These are phyloP conservation scores for Alternaria ethzedia DNA, from an alignment of 2,329 filamentous ascomycete species.

Conservation along the genomic window DNA sequence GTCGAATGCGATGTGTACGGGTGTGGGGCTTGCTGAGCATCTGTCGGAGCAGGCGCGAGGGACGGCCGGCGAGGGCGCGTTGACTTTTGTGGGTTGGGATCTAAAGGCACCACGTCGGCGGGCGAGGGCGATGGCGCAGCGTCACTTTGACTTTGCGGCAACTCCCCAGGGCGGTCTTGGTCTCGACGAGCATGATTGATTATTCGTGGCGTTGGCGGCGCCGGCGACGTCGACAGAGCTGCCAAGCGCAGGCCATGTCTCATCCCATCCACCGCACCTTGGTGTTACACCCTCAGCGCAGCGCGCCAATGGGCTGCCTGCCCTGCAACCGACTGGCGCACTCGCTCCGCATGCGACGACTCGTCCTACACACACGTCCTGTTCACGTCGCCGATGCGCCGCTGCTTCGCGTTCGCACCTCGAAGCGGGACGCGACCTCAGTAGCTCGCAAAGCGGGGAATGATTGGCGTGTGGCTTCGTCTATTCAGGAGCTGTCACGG, in stretches of 20 bases:
- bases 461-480: conserved; percentile 7
- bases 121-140: conserved; percentile 21
- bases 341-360: neutral
- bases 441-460: neutral
- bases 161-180: conserved; percentile 23
- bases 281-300: conserved; percentile 5
- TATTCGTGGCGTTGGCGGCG: conserved; percentile 33
- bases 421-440: conserved; percentile 2
- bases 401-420: neutral
- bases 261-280: conserved; percentile 13
- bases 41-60: conserved; percentile 19
- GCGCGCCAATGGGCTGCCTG: conserved; percentile 6
- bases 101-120: conserved; percentile 1
- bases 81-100: neutral
- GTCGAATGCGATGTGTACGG: conserved; percentile 25
- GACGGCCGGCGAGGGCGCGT: neutral
- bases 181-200: conserved; percentile 30
- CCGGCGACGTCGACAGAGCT: conserved; percentile 20
- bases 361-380: neutral
- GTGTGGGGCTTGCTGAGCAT: conserved; percentile 37
- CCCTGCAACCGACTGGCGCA: conserved; percentile 2
- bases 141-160: conserved; percentile 19
- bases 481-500: conserved; percentile 9
- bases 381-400: neutral
- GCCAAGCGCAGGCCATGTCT: conserved; percentile 22